Evolutionary conservation across 129 eudicot genomes (phyloP), one percentile per base, ranked within the genome.

Genomic region (Artemisia tridentata): DNA sequence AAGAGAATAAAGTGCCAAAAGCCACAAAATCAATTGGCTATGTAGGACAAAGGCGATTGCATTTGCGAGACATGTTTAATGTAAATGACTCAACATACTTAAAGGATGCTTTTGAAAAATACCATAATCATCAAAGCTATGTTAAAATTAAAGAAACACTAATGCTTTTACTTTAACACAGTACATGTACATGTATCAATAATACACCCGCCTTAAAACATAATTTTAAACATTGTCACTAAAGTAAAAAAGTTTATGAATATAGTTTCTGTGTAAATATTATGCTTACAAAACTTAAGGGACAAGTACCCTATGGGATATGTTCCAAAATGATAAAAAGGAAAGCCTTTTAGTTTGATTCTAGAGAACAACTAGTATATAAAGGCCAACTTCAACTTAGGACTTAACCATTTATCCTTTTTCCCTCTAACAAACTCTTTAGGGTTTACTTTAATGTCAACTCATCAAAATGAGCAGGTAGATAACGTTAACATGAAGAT

Each of bases 271-370:
- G 55, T 52, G 49, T 70, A 67, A 67, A 63, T 71, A 71, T 17
- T 78, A 78, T 78, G 81, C 81, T 78, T 54, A 59, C 59, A 71
- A 63, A 78, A 78, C 77, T 70, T 70, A 78, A 71, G 81, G 77
- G 81, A 78, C 69, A 78, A 71, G 76, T 78, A 78, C 72, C 57
- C 71, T 43, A 63, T 43, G 72, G 81, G 52, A 78, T 78, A 78
- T 64, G 81, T 78, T 78, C 81, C 77, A 78, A 71, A 43, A 23
- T 53, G 77, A 78, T 78, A 73, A 78, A 78, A 78, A 78, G 81
- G 54, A 77, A 63, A 55, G 54, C 67, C 77, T 78, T 77, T 78
- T 71, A 21, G 72, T 64, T 63, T 78, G 77, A 78, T 78, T 63
- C 81, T 78, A 29, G 11, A 54, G n/a, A 70, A 63, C 72, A 19